Conservation (phyloP, 179 eudicot genomes). For the Corrigiola litoralis region DNA sequence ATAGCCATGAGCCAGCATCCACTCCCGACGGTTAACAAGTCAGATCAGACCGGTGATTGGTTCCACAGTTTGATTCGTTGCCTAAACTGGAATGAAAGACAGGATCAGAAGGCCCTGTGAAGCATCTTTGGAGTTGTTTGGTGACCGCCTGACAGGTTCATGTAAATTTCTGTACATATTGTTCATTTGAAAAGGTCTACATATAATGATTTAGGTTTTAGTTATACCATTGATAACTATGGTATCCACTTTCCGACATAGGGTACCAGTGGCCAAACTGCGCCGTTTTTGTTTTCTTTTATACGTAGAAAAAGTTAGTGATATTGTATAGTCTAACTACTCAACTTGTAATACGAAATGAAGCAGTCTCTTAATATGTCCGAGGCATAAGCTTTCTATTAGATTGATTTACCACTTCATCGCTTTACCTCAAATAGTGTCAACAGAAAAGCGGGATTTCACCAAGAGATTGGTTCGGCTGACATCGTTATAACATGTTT, state of each 20-base stretch:
- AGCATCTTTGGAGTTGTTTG: background rate
- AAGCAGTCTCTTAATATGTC: too few relatives aligned
- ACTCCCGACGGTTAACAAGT: constrained; percentile 87
- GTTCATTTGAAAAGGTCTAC: background rate
- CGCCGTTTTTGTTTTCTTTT: background rate
- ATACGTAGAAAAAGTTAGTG: background rate
- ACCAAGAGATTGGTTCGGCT: too few relatives aligned
- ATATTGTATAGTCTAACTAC: constrained; percentile 9
- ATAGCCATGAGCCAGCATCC: constrained; percentile 96
- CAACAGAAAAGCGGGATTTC: too few relatives aligned
- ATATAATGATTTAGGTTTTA: constrained; percentile 16
- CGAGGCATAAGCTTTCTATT: too few relatives aligned
- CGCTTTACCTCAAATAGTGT: too few relatives aligned
- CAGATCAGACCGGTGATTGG: constrained; percentile 97
- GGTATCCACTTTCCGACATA: constrained; percentile 11
- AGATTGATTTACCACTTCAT: too few relatives aligned
- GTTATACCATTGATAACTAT: background rate
- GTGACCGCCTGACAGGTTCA: constrained; percentile 19
- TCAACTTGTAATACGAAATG: constrained; percentile 11
- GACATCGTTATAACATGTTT: too few relatives aligned
- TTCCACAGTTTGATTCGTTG: constrained; percentile 92
- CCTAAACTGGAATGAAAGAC: constrained; percentile 94
- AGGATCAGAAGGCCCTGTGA: constrained; percentile 87
- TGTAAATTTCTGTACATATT: constrained; percentile 38
- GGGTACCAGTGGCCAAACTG: background rate